A percentile compares a stretch with the other conserved stretches of the same genome.
These are phyloP conservation scores for Ganoderma resinaceum DNA, from an alignment of 1,284 basidiomycete species.

Conservation along the genomic window DNA sequence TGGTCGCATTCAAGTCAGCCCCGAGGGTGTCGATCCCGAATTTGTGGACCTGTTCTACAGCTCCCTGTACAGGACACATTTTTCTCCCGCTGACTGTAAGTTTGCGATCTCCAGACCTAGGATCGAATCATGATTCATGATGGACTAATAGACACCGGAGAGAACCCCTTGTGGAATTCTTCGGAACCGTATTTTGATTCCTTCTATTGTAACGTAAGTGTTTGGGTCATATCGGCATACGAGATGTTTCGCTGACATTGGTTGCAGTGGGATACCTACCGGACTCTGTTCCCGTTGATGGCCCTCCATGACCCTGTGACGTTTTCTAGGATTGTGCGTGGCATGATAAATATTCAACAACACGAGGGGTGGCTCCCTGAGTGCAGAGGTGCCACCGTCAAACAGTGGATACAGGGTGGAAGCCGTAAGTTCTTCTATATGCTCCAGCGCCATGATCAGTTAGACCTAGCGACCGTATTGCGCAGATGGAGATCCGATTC, in stretches of 20 bases:
- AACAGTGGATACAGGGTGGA: slow-evolving; percentile 66
- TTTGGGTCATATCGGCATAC: no score
- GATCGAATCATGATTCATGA: no score
- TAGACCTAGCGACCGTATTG: neutral
- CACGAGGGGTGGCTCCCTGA: slow-evolving; percentile 75
- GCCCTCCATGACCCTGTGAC: slow-evolving; percentile 65
- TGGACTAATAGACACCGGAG: slow-evolving; percentile 60
- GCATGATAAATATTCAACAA: slow-evolving; percentile 71
- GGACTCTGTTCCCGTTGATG: slow-evolving; percentile 64
- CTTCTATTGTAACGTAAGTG: slow-evolving; percentile 48
- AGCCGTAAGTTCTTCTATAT: slow-evolving; percentile 53
- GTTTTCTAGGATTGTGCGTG: slow-evolving; percentile 65
- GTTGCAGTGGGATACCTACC: slow-evolving; percentile 68
- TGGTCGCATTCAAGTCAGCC: slow-evolving; percentile 60
- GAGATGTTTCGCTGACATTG: neutral
- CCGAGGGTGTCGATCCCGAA: slow-evolving; percentile 53
- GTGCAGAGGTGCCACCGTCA: slow-evolving; percentile 58
- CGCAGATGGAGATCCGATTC: slow-evolving; percentile 66
- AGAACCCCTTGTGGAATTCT: slow-evolving; percentile 72
- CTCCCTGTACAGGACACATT: slow-evolving; percentile 69
- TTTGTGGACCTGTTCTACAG: slow-evolving; percentile 64
- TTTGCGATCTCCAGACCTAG: no score
- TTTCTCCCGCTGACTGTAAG: slow-evolving; percentile 71
- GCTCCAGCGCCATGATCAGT: neutral
- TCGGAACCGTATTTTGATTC: slow-evolving; percentile 72